Evolutionary conservation across 176 grass and related monocot genomes (phyloP), one percentile per base, ranked within the genome.

Genomic region (Typha latifolia): DNA sequence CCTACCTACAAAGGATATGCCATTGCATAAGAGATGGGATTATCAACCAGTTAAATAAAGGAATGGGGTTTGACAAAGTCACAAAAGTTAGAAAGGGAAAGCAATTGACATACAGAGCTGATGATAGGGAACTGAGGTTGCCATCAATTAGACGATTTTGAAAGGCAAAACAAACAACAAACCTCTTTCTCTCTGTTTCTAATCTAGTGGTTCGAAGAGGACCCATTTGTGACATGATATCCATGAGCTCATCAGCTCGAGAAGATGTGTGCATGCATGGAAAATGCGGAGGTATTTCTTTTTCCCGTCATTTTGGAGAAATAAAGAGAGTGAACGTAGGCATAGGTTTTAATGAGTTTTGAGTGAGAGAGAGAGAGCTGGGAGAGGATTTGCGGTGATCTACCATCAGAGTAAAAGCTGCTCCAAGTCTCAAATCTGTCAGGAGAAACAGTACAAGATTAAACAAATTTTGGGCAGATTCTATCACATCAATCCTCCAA

Each of bases 211-310:
- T 47, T 13, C 29, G 59, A 59, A 74, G 61, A 47, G 15, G 12
- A 12, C 32, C n/a, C n/a, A n/a, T n/a, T n/a, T n/a, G 32, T 34
- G 32, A 34, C 64, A 64, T 64, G 59, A 64, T 74, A 31, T 59
- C 69, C 23, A 51, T 24, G 12, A 26, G 37, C 23, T 10, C 7
- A 16, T 19, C 12, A 12, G 71, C 8, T 20, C 18, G 37, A 48
- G 43, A n/a, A 20, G 32, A 48, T 68, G 66, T 66, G 77, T 71
- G 85, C 81, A 80, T 88, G 85, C 73, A 69, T 71, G 80, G 65
- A 69, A 79, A 76, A 64, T 55, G 72, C 77, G 74, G 51, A 78
- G 74, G 70, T 62, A 65, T 13, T 4, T 34, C 3, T 34, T 34
- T 34, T 34, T 4, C 5, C 5, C 1, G 64, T 62, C 64, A 32